These are phyloP conservation scores for Pseudogymnoascus sp. DNA, from an alignment of 2,329 filamentous ascomycete genomes.

Conservation along the genomic window DNA sequence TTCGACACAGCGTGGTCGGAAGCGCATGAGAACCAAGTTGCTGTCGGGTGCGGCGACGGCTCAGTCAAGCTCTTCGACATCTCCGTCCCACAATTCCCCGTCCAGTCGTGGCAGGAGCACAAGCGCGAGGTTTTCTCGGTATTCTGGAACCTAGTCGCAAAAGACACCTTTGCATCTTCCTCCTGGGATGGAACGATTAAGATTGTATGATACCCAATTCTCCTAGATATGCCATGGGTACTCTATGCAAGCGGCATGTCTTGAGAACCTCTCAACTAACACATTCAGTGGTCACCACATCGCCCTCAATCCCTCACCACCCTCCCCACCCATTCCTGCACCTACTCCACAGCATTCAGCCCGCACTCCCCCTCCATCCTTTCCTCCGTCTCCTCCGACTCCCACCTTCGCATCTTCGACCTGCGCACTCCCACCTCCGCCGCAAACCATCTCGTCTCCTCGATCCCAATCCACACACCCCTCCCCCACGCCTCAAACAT, in stretches of 20 bases:
- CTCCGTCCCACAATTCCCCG: slow-evolving; percentile 69
- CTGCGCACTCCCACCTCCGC: slow-evolving; percentile 78
- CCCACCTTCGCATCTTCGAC: slow-evolving; percentile 83
- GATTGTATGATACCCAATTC: slow-evolving; percentile 45
- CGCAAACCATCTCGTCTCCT: slow-evolving; percentile 76
- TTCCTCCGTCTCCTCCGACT: slow-evolving; percentile 83
- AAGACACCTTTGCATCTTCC: slow-evolving; percentile 82
- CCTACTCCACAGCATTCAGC: slow-evolving; percentile 86
- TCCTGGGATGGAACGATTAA: slow-evolving; percentile 97
- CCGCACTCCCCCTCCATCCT: slow-evolving; percentile 80
- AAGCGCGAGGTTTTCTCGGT: slow-evolving; percentile 88
- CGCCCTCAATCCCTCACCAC: slow-evolving; percentile 69
- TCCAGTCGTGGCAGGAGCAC: slow-evolving; percentile 90
- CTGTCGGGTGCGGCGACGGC: slow-evolving; percentile 85
- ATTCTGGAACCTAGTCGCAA: slow-evolving; percentile 83
- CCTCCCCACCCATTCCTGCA: slow-evolving; percentile 85
- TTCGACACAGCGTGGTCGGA: slow-evolving; percentile 96
- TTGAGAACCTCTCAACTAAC: slow-evolving; percentile 10
- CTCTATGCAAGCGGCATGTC: background rate
- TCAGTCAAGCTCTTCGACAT: slow-evolving; percentile 92
- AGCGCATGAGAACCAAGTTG: slow-evolving; percentile 88
- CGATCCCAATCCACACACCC: slow-evolving; percentile 67
- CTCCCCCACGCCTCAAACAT: background rate
- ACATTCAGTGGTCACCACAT: slow-evolving; percentile 69
- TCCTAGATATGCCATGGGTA: background rate